These are phyloP conservation scores for Hemileccinum impolitum DNA, from an alignment of 768 basidiomycete species.

Conservation along the genomic window DNA sequence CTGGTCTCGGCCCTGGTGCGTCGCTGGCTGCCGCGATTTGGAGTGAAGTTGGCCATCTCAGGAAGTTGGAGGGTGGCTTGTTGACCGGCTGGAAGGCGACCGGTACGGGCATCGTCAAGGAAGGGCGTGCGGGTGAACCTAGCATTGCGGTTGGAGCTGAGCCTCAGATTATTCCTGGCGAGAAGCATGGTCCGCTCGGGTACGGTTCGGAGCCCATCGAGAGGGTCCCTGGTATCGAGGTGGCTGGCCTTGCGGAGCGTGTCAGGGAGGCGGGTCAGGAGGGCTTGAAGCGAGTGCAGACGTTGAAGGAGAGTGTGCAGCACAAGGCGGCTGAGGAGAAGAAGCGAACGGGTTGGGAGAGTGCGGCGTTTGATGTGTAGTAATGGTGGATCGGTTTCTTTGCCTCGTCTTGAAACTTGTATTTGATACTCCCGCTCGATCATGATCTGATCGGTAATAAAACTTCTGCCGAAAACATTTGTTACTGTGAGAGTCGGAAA, in stretches of 20 bases:
- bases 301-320: constrained; percentile 44
- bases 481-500: no score
- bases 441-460: no score
- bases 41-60: constrained; percentile 65
- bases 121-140: constrained; percentile 35
- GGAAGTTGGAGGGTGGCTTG: constrained; percentile 33
- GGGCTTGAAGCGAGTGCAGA: constrained; percentile 34
- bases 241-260: constrained; percentile 30
- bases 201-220: constrained; percentile 40
- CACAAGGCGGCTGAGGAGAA: constrained; percentile 40
- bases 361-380: constrained; percentile 45
- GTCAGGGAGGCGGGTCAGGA: constrained; percentile 32
- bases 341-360: constrained; percentile 44
- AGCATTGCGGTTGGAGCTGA: constrained; percentile 67
- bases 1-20: constrained; percentile 49
- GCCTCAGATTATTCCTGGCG: constrained; percentile 66
- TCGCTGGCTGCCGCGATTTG: constrained; percentile 58
- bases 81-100: constrained; percentile 51
- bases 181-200: constrained; percentile 66
- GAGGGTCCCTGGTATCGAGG: constrained; percentile 3
- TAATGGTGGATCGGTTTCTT: not conserved
- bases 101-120: constrained; percentile 60
- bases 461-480: no score
- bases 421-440: no score
- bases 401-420: no score